A percentile compares a stretch with the other conserved stretches of the same genome.
These are phyloP conservation scores for Ambrosia trifida DNA, from an alignment of 129 eudicot genomes.

Conservation along the genomic window DNA sequence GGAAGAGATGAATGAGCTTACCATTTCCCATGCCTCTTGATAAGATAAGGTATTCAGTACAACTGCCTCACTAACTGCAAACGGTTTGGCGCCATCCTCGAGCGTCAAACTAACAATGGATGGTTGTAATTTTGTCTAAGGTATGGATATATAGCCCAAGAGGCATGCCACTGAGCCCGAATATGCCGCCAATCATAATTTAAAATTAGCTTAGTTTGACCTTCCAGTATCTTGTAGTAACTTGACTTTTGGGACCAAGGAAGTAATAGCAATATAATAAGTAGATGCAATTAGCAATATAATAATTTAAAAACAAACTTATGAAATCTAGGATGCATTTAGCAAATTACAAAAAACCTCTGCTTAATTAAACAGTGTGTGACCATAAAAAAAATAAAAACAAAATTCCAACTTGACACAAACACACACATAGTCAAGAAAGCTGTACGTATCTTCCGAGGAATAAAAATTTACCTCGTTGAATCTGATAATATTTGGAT, in stretches of 20 bases:
- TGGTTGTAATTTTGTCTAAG: no score
- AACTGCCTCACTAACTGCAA: slow-evolving; percentile 97
- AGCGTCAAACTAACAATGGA: no score
- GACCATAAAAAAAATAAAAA: no score
- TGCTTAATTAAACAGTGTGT: neutral
- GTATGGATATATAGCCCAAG: no score
- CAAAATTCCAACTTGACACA: neutral
- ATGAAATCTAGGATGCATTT: neutral
- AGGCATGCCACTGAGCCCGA: no score
- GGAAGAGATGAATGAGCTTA: slow-evolving; percentile 31
- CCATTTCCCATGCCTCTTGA: slow-evolving; percentile 99
- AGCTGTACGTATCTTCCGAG: neutral
- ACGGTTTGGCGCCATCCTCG: no score
- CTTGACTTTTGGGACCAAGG: slow-evolving; percentile 9
- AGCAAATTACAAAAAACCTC: slow-evolving; percentile 5
- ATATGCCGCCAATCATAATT: neutral
- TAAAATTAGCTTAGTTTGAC: neutral
- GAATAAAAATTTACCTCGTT: slow-evolving; percentile 60
- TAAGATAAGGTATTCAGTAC: slow-evolving; percentile 74
- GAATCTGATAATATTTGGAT: slow-evolving; percentile 77
- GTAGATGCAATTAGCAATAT: no score
- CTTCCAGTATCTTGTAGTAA: neutral
- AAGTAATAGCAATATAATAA: slow-evolving; percentile 2
- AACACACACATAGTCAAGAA: neutral
- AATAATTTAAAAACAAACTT: neutral